Evolutionary conservation across 2,329 filamentous ascomycete genomes (phyloP).

Genomic region (Penicillium occitanis): DNA sequence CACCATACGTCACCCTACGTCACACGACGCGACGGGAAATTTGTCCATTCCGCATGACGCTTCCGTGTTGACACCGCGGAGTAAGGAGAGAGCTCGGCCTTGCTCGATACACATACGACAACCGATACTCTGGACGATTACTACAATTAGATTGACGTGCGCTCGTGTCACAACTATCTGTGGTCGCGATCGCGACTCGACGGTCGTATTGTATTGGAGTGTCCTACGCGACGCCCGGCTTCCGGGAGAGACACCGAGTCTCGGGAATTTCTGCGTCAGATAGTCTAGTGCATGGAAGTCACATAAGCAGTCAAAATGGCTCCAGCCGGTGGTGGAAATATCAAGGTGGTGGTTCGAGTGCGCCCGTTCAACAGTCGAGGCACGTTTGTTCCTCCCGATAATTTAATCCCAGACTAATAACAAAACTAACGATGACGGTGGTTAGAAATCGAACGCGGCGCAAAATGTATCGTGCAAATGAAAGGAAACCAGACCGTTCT

Average conservation of each 20-base stretch:
- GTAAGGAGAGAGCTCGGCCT: neutral
- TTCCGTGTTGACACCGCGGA: slow-evolving; percentile 4
- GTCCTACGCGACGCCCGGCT: slow-evolving; percentile 11
- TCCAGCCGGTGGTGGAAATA: slow-evolving; percentile 82
- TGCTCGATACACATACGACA: neutral
- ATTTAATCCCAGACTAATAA: neutral
- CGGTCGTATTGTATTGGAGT: slow-evolving; percentile 27
- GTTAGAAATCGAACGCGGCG: slow-evolving; percentile 79
- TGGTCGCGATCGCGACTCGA: slow-evolving; percentile 1
- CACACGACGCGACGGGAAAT: slow-evolving; percentile 7
- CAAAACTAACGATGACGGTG: neutral
- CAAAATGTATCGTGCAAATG: slow-evolving; percentile 98
- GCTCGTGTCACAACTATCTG: neutral
- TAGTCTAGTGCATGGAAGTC: slow-evolving; percentile 38
- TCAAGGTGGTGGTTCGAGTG: slow-evolving; percentile 98
- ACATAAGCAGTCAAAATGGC: slow-evolving; percentile 54
- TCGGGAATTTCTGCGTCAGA: neutral
- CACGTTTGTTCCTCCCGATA: slow-evolving; percentile 42
- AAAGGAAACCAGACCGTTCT: slow-evolving; percentile 88
- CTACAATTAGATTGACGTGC: neutral
- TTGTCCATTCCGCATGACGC: slow-evolving; percentile 19
- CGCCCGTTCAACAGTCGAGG: slow-evolving; percentile 95
- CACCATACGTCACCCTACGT: neutral
- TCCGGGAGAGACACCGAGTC: slow-evolving; percentile 15
- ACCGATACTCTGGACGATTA: neutral